These are phyloP conservation scores for Yarrowia galli DNA, from an alignment of 1,139 yeast genomes.

Conservation along the genomic window DNA sequence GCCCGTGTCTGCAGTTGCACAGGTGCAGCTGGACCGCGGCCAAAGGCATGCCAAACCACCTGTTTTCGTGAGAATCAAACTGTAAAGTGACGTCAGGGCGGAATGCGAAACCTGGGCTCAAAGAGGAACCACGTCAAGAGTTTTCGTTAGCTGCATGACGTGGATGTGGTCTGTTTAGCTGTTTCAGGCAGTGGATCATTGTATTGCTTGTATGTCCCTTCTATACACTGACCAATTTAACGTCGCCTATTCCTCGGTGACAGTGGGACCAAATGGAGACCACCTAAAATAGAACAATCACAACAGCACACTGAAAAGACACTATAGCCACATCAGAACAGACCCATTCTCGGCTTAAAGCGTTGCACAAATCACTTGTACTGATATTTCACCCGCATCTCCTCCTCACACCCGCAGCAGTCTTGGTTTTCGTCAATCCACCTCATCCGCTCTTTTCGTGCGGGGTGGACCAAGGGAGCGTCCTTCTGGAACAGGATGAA, in stretches of 20 bases:
- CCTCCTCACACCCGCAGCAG: neutral
- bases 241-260: no score
- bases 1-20: slow-evolving; percentile 10
- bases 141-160: no score
- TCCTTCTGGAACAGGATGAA: slow-evolving; percentile 18
- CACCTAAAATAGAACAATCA: no score
- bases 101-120: neutral
- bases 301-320: no score
- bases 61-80: slow-evolving; percentile 26
- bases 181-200: no score
- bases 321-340: no score
- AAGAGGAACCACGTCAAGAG: neutral
- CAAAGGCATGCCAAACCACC: slow-evolving; percentile 12
- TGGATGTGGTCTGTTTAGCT: no score
- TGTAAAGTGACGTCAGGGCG: slow-evolving; percentile 26
- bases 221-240: no score
- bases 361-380: no score
- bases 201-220: no score
- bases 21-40: slow-evolving; percentile 22
- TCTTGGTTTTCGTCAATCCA: neutral
- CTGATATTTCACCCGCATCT: neutral
- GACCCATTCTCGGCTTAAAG: no score
- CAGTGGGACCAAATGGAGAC: no score
- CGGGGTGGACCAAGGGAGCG: slow-evolving; percentile 17
- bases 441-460: neutral